Evolutionary conservation across 164 flowering plant species (phyloP), one percentile per base, ranked within the genome.

Genomic region (Sedum album): DNA sequence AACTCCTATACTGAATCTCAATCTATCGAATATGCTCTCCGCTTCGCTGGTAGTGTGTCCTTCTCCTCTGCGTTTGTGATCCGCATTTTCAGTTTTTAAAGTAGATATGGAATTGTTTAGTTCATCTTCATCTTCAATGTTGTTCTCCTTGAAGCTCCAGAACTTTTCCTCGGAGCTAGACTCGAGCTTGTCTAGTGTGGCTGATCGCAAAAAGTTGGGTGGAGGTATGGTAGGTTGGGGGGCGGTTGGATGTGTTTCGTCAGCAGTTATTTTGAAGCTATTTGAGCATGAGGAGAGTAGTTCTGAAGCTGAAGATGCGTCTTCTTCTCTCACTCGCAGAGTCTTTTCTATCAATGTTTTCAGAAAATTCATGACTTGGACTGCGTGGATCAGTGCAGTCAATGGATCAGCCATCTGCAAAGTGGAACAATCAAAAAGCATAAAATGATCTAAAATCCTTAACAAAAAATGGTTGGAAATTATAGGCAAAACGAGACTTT

Each of bases 361-460:
- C 5, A 86, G 84, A 28, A 86, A 76, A 79, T 86, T 86, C 91
- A 86, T 83, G 1, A 86, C 91, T 82, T 85, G 91, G 48, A 87
- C 89, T 31, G 91, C 89, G 71, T 87, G 88, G 67, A 87, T 85
- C 74, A 87, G 57, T 60, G 91, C 91, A 60, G 86, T 87, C 72
- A 87, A 75, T 63, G 91, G 88, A 78, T 87, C 91, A 8, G 85
- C 87, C 91, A 87, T 87, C 89, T 87, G 85, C 76, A 76, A 1
- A 62, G 39, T 60, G 36, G 30, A 51, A 7, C 14, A 71, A 31
- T 6, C 17, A 38, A 51, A 35, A 64, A 64, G n/a, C n/a, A 33
- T 9, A 2, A 25, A 6, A 31, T 28, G 26, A 18, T 5, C n/a
- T 36, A 64, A 36, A 38, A 5, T 1, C 23, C 11, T 1, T n/a